Conservation (phyloP, 2,329 filamentous ascomycete genomes). For the Annulohypoxylon truncatum region DNA sequence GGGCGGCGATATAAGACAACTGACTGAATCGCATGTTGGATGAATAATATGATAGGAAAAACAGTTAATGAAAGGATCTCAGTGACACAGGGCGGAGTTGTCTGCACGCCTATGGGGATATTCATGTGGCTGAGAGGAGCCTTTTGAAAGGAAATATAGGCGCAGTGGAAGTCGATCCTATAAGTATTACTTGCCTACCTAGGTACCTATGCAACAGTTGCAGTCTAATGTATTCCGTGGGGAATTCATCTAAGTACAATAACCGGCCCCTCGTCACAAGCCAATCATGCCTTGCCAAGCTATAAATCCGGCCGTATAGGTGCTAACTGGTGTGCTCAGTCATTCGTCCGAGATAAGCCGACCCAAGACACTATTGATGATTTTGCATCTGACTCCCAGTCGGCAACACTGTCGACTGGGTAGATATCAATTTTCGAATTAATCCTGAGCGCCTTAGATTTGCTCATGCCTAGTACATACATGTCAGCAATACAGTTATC, state of each 20-base stretch:
- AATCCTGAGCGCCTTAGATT: neutral
- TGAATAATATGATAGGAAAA: constrained; percentile 1
- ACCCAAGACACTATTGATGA: constrained; percentile 12
- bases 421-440: neutral
- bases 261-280: constrained; percentile 37
- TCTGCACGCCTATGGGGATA: constrained; percentile 16
- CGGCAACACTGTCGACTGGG: constrained; percentile 6
- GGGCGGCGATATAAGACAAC: constrained; percentile 29
- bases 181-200: constrained; percentile 33
- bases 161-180: constrained; percentile 22
- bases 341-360: constrained; percentile 41
- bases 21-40: constrained; percentile 39
- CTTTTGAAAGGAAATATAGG: constrained; percentile 16
- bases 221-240: constrained; percentile 21
- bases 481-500: neutral
- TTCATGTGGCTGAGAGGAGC: constrained; percentile 19
- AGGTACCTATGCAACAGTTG: constrained; percentile 16
- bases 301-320: constrained; percentile 18
- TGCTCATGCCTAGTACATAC: neutral
- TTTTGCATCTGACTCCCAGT: constrained; percentile 1
- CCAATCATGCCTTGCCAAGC: constrained; percentile 35
- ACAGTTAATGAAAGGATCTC: neutral
- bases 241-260: constrained; percentile 38
- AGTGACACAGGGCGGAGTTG: constrained; percentile 9
- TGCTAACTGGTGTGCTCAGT: constrained; percentile 20